These are phyloP conservation scores for Ogataea corticis DNA, from an alignment of 805 yeast genomes.

Conservation along the genomic window DNA sequence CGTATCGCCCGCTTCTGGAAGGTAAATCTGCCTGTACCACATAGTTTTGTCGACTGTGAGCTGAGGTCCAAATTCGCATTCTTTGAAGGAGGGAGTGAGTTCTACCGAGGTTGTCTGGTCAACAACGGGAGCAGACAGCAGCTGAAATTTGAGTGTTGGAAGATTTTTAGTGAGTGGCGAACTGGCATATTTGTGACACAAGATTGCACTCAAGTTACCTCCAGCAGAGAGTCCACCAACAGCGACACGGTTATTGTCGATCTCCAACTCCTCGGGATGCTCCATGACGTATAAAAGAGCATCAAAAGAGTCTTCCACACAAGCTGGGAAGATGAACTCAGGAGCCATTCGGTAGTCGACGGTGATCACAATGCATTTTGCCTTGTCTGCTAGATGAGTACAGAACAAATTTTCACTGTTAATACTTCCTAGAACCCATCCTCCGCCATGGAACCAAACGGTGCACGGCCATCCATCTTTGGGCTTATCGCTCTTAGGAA, in stretches of 20 bases:
- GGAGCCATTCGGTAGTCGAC: constrained; percentile 56
- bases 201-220: constrained; percentile 38
- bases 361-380: constrained; percentile 38
- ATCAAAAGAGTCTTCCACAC: constrained; percentile 45
- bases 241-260: constrained; percentile 37
- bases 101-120: constrained; percentile 42
- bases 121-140: constrained; percentile 45
- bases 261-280: constrained; percentile 28
- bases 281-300: constrained; percentile 35
- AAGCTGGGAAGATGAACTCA: constrained; percentile 49
- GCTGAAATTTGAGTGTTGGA: constrained; percentile 40
- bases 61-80: constrained; percentile 41
- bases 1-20: constrained; percentile 41
- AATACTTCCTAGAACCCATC: constrained; percentile 36
- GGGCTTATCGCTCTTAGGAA: constrained; percentile 28
- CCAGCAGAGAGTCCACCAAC: constrained; percentile 52
- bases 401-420: constrained; percentile 41
- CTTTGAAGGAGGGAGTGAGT: constrained; percentile 39
- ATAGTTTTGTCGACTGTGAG: constrained; percentile 46
- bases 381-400: constrained; percentile 39
- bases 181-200: constrained; percentile 36
- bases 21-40: constrained; percentile 44
- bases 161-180: constrained; percentile 23
- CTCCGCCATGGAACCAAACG: constrained; percentile 38
- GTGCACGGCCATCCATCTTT: constrained; percentile 32